Conservation (phyloP, 805 yeast species). For the Barnettozyma vustinii region DNA sequence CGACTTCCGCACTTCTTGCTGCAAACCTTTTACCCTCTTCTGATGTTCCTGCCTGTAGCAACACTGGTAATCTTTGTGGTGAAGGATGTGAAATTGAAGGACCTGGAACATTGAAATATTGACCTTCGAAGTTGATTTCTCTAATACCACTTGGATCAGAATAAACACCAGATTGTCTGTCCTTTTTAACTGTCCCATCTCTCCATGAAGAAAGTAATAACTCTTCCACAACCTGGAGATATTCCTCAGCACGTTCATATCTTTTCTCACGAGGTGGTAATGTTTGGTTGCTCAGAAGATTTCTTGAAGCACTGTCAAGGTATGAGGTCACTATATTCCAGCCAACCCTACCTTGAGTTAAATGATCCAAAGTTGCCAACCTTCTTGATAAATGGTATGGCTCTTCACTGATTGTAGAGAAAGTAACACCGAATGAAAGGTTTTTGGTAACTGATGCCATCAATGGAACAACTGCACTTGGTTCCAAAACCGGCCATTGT, state of each 20-base stretch:
- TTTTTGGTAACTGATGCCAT: constrained; percentile 36
- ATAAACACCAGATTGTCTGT: constrained; percentile 24
- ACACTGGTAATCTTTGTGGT: constrained; percentile 36
- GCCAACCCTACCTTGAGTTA: constrained; percentile 37
- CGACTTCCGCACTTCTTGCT: constrained; percentile 38
- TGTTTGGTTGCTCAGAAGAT: constrained; percentile 29
- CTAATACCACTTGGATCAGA: constrained; percentile 32
- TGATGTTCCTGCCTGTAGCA: constrained; percentile 38
- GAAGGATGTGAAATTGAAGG: constrained; percentile 34
- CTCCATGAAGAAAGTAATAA: constrained; percentile 31
- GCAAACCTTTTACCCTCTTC: constrained; percentile 36
- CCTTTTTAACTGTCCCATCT: constrained; percentile 28
- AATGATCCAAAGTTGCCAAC: constrained; percentile 36
- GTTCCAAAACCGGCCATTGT: constrained; percentile 30
- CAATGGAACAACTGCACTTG: constrained; percentile 32
- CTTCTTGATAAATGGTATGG: constrained; percentile 37
- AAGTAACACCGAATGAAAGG: constrained; percentile 34
- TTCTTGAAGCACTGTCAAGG: constrained; percentile 34
- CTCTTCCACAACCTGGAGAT: constrained; percentile 32
- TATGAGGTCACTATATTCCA: constrained; percentile 39
- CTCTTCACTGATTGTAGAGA: constrained; percentile 34
- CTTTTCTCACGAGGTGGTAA: constrained; percentile 37
- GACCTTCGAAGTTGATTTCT: constrained; percentile 28
- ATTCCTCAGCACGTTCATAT: constrained; percentile 33
- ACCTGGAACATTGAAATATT: constrained; percentile 29